A percentile compares a stretch with the other conserved stretches of the same genome.
Conservation (phyloP, 306 rosid genomes). For the Begonia peltatifolia region DNA sequence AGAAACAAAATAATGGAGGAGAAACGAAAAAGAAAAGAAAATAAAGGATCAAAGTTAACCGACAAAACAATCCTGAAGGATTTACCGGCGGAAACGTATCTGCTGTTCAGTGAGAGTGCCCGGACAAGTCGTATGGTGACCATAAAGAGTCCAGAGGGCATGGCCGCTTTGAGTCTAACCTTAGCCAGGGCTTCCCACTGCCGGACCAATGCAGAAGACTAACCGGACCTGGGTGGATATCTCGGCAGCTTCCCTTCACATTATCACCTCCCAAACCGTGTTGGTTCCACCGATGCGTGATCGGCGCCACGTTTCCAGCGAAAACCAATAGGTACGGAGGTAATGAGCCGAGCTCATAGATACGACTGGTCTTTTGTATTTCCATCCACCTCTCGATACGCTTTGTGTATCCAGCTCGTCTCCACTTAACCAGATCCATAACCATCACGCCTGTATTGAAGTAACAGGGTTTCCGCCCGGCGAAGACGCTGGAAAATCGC, state of each 20-base stretch:
- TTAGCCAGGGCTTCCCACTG: neutral
- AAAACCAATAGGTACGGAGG: slow-evolving; percentile 58
- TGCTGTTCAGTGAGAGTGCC: too few relatives aligned
- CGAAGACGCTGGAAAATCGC: slow-evolving; percentile 16
- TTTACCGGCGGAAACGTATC: too few relatives aligned
- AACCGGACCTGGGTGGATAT: slow-evolving; percentile 52
- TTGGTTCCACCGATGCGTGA: slow-evolving; percentile 64
- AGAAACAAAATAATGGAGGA: too few relatives aligned
- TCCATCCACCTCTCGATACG: slow-evolving; percentile 56
- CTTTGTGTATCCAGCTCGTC: slow-evolving; percentile 27
- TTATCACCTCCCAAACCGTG: slow-evolving; percentile 67
- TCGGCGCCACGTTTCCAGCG: slow-evolving; percentile 63
- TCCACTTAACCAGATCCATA: slow-evolving; percentile 53
- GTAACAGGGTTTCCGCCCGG: slow-evolving; percentile 6
- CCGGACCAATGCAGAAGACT: slow-evolving; percentile 11
- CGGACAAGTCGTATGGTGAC: slow-evolving; percentile 49
- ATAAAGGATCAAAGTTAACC: too few relatives aligned
- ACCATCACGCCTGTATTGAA: too few relatives aligned
- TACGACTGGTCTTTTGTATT: slow-evolving; percentile 42
- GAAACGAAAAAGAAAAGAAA: too few relatives aligned
- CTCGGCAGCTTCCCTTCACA: slow-evolving; percentile 47
- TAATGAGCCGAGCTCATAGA: neutral
- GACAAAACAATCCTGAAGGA: too few relatives aligned
- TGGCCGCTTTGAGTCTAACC: slow-evolving; percentile 37
- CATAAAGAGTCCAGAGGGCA: slow-evolving; percentile 48